Conservation (phyloP, 495 filamentous ascomycete species). For the Aspergillus avenaceus region DNA sequence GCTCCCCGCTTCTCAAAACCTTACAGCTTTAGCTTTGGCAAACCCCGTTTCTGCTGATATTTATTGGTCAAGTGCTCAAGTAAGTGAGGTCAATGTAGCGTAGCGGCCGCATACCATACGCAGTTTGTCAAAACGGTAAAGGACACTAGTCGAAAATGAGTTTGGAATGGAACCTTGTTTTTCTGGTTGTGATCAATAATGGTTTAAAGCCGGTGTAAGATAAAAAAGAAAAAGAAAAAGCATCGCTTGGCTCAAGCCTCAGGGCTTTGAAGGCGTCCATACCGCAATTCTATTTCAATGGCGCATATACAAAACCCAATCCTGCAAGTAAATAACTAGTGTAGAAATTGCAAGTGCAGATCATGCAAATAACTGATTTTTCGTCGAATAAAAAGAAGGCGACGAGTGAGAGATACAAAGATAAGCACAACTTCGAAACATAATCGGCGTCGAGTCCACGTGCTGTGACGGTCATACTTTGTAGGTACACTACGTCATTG, state of each 20-base stretch:
- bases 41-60: neutral
- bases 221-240: too few relatives aligned
- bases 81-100: neutral
- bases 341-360: neutral
- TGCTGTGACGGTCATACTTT: neutral
- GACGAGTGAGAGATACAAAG: neutral
- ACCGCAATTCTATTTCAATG: neutral
- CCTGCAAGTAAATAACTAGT: too few relatives aligned
- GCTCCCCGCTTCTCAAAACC: too few relatives aligned
- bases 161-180: too few relatives aligned
- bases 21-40: too few relatives aligned
- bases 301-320: too few relatives aligned
- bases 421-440: neutral
- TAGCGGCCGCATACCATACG: too few relatives aligned
- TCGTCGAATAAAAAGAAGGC: neutral
- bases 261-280: neutral
- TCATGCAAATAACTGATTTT: neutral
- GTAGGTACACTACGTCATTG: neutral
- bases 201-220: neutral
- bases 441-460: neutral
- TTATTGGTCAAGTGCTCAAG: neutral
- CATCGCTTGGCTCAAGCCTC: neutral
- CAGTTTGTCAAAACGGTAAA: too few relatives aligned
- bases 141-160: neutral
- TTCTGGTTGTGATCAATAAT: neutral